A percentile compares a stretch with the other conserved stretches of the same genome.
Conservation (phyloP, 192 early-diverging fungal genomes). For the Lobosporangium transversale region DNA sequence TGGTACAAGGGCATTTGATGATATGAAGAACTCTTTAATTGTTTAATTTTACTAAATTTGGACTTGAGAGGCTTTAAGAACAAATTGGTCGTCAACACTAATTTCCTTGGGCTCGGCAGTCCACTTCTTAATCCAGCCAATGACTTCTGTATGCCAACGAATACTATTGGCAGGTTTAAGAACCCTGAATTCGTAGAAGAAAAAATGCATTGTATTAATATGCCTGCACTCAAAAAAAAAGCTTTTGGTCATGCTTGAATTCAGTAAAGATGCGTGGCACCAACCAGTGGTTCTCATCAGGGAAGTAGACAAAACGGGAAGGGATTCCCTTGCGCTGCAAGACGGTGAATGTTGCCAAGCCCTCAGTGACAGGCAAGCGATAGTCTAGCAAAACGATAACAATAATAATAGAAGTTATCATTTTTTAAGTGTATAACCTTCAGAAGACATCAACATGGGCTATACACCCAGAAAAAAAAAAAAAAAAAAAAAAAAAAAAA, state of each 20-base stretch:
- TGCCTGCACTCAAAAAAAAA: not conserved
- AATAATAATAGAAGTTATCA: not conserved
- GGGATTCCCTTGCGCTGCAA: constrained; percentile 77
- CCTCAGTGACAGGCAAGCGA: constrained; percentile 76
- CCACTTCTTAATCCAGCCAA: constrained; percentile 67
- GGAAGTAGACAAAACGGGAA: constrained; percentile 78
- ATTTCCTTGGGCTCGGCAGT: constrained; percentile 28
- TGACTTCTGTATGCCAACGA: constrained; percentile 77
- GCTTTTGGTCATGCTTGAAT: not conserved
- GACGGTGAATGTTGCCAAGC: constrained; percentile 77
- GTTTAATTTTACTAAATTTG: not conserved
- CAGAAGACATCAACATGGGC: not conserved
- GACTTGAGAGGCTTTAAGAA: constrained; percentile 20
- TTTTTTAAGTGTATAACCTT: not conserved
- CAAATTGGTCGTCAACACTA: not conserved
- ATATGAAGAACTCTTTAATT: not conserved
- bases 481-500: not conserved
- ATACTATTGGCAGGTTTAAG: constrained; percentile 81
- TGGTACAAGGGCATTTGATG: no score
- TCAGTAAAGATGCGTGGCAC: not conserved
- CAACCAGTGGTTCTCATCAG: constrained; percentile 73
- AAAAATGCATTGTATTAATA: no score
- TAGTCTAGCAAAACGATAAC: constrained; percentile 63
- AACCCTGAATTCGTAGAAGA: no score
- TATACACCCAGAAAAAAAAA: no score